Evolutionary conservation across 2,329 filamentous ascomycete genomes (phyloP).

Genomic region (Pseudogymnoascus sp.): DNA sequence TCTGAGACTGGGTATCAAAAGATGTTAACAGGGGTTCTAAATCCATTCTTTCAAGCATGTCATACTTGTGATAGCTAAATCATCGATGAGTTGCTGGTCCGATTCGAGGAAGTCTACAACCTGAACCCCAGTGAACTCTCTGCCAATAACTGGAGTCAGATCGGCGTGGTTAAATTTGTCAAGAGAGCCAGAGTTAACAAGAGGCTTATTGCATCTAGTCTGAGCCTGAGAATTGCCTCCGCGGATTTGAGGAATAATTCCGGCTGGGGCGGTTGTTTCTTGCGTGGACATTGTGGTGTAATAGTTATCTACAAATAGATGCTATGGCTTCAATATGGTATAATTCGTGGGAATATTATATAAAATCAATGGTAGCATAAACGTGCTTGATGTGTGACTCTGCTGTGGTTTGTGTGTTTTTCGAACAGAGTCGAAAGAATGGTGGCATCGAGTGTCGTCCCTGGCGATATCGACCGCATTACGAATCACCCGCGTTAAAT

Average conservation of each 20-base stretch:
- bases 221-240: slow-evolving; percentile 12
- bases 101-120: slow-evolving; percentile 53
- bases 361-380: not conserved
- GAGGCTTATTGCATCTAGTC: slow-evolving; percentile 15
- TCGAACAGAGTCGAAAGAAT: not conserved
- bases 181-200: slow-evolving; percentile 23
- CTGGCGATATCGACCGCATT: not conserved
- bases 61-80: slow-evolving; percentile 44
- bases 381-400: not conserved
- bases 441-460: not conserved
- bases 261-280: not conserved
- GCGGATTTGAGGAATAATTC: not conserved
- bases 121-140: slow-evolving; percentile 50
- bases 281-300: not conserved
- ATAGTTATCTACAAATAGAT: not conserved
- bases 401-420: not conserved
- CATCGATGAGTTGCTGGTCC: slow-evolving; percentile 46
- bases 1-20: slow-evolving; percentile 32
- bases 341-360: not conserved
- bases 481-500: not conserved
- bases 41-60: not conserved
- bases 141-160: slow-evolving; percentile 33
- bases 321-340: not conserved
- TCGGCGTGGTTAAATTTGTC: slow-evolving; percentile 19
- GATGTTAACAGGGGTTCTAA: not conserved